Conservation (phyloP, 2,329 filamentous ascomycete species). For the Calonectria honghensis region DNA sequence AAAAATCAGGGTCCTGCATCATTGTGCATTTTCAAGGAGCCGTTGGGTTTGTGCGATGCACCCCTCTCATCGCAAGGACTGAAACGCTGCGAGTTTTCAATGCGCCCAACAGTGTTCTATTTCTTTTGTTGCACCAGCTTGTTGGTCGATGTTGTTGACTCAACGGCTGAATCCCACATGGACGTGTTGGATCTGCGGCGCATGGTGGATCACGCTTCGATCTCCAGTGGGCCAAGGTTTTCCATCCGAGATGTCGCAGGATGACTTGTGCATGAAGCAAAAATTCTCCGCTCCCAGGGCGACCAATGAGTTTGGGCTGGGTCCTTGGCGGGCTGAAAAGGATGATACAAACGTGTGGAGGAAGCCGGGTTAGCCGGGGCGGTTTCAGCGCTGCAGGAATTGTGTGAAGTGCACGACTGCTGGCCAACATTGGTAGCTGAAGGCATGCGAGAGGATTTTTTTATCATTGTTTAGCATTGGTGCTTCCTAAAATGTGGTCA, state of each 20-base stretch:
- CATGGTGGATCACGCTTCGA: background rate
- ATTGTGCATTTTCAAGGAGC: background rate
- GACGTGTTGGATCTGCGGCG: background rate
- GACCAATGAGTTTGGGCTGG: background rate
- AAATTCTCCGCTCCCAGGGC: slow-evolving; percentile 8
- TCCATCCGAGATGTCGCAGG: slow-evolving; percentile 2
- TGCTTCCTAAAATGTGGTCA: too few relatives aligned
- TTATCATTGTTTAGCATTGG: background rate
- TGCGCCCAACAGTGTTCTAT: too few relatives aligned
- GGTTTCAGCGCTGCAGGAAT: background rate
- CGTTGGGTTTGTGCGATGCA: background rate
- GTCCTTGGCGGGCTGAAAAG: background rate
- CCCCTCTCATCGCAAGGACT: background rate
- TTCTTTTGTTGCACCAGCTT: background rate
- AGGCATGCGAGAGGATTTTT: background rate
- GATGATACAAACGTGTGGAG: background rate
- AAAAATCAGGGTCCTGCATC: background rate
- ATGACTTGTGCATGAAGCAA: background rate
- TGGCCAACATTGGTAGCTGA: background rate
- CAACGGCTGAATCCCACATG: background rate
- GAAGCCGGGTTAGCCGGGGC: background rate
- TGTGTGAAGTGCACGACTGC: too few relatives aligned
- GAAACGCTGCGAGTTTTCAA: background rate
- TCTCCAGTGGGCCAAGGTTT: background rate
- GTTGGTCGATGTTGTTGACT: background rate